A percentile compares a stretch with the other conserved stretches of the same genome.
Evolutionary conservation across 2,329 filamentous ascomycete genomes (phyloP).

Genomic region (Cytospora schulzeri): DNA sequence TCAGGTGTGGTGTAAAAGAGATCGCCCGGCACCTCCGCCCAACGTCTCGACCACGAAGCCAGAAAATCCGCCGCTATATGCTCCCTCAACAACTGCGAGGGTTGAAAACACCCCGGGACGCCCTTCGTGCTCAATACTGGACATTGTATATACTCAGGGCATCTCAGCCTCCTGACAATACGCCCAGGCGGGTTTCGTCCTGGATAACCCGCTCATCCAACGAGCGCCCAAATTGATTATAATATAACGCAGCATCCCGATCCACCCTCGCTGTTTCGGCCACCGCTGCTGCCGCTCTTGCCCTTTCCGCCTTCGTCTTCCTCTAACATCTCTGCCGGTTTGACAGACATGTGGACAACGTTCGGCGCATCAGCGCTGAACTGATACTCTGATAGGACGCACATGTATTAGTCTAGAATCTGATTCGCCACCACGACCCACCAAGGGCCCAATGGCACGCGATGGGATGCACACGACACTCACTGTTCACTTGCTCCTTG

Average conservation of each 20-base stretch:
- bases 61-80: background rate
- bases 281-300: conserved; percentile 52
- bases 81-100: conserved; percentile 1
- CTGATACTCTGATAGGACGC: conserved; percentile 65
- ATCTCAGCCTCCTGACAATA: background rate
- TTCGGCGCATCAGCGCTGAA: conserved; percentile 76
- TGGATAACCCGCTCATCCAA: background rate
- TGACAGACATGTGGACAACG: conserved; percentile 92
- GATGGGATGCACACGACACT: conserved; percentile 35
- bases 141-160: background rate
- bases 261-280: conserved; percentile 44
- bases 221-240: conserved; percentile 36
- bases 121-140: background rate
- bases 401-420: conserved; percentile 1
- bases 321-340: conserved; percentile 83
- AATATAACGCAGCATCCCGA: conserved; percentile 55
- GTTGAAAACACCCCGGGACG: background rate
- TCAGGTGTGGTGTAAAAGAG: conserved; percentile 11
- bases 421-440: background rate
- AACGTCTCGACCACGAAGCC: background rate
- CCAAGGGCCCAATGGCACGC: background rate
- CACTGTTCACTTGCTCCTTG: conserved; percentile 82
- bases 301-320: conserved; percentile 72
- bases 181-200: background rate
- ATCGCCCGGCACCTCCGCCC: background rate